Conservation (phyloP, 257 asterid species). For the Solanum dulcamara region DNA sequence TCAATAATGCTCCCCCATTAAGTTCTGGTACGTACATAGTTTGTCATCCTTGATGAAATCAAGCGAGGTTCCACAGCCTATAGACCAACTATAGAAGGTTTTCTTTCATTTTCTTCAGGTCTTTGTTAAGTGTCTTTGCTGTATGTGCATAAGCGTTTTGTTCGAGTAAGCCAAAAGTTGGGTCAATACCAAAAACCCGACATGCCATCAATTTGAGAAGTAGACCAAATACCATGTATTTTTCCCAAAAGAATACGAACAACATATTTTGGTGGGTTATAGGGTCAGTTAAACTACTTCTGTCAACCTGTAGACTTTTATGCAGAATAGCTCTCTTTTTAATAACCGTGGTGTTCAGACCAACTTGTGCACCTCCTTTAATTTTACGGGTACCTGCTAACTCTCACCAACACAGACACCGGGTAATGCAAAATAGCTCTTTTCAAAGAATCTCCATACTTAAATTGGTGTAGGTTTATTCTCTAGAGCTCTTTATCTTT, state of each 20-base stretch:
- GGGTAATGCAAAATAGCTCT: too few species aligned
- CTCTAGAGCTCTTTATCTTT: too few species aligned
- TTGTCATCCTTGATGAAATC: not conserved
- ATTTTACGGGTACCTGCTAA: too few species aligned
- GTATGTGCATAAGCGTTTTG: not conserved
- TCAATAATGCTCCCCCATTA: not conserved
- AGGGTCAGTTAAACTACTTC: not conserved
- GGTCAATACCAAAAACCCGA: not conserved
- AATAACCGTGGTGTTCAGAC: not conserved
- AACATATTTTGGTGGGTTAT: not conserved
- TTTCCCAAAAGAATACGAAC: not conserved
- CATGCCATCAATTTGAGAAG: not conserved
- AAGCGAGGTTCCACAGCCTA: not conserved
- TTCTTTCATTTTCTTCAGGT: not conserved
- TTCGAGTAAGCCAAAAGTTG: not conserved
- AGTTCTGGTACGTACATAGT: not conserved
- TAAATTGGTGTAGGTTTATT: too few species aligned
- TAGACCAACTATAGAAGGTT: not conserved
- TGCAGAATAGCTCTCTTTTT: not conserved
- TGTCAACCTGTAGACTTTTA: not conserved
- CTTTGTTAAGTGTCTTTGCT: not conserved
- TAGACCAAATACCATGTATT: not conserved
- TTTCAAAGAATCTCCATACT: too few species aligned
- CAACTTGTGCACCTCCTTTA: too few species aligned
- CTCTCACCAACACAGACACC: too few species aligned